Conservation (phyloP, 2,329 filamentous ascomycete species). For the Chaetomiaceae sp. region DNA sequence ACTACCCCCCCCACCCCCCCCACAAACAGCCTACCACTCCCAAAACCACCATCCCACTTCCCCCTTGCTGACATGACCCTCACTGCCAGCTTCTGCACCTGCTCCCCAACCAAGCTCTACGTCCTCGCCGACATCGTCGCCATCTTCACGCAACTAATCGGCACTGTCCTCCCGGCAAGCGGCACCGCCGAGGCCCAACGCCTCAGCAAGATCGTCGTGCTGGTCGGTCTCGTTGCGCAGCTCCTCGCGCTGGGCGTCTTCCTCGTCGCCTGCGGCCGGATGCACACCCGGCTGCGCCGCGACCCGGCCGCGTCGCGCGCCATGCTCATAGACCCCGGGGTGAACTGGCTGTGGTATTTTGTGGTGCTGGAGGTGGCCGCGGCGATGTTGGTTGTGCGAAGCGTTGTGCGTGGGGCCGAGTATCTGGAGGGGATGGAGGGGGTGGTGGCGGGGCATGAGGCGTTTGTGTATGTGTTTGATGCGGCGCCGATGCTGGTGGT, state of each 20-base stretch:
- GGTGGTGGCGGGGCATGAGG: constrained; percentile 10
- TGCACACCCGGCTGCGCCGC: background rate
- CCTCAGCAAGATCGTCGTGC: constrained; percentile 10
- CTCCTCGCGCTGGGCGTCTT: constrained; percentile 14
- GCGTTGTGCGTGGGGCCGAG: constrained; percentile 21
- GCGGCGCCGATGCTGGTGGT: constrained; percentile 16
- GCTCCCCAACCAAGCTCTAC: constrained; percentile 41
- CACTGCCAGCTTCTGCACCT: constrained; percentile 19
- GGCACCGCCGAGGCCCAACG: constrained; percentile 7
- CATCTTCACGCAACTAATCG: constrained; percentile 35
- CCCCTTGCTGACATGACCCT: no score
- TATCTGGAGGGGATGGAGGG: constrained; percentile 20
- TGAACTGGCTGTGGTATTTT: constrained; percentile 22
- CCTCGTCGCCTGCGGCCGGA: background rate
- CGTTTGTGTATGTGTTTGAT: constrained; percentile 18
- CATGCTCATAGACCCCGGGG: background rate
- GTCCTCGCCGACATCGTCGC: constrained; percentile 42
- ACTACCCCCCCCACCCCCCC: no score
- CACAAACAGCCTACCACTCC: no score
- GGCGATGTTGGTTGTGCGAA: constrained; percentile 18
- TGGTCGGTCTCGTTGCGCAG: constrained; percentile 14
- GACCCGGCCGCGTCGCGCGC: constrained; percentile 1
- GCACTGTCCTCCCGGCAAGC: constrained; percentile 22
- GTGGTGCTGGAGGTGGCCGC: constrained; percentile 18
- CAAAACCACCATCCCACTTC: no score